Evolutionary conservation across 306 rosid species (phyloP).

Genomic region (Macrotyloma uniflorum): DNA sequence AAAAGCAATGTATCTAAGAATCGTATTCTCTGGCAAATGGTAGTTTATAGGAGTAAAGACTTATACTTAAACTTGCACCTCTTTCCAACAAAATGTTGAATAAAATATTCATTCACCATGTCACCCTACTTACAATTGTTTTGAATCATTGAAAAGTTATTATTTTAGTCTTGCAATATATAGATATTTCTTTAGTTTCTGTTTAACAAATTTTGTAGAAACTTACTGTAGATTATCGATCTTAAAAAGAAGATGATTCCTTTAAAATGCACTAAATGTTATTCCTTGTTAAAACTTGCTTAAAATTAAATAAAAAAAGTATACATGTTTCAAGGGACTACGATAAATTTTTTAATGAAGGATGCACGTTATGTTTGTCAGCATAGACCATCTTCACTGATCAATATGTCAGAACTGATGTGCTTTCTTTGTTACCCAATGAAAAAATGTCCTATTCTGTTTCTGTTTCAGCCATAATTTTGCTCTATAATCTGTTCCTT

Average conservation of each 20-base stretch:
- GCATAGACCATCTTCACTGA: neutral
- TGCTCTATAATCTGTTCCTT: neutral
- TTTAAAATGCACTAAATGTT: too few species aligned
- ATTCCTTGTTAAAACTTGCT: too few species aligned
- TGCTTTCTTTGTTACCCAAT: neutral
- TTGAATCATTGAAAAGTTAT: neutral
- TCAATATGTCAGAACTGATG: neutral
- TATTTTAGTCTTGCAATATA: neutral
- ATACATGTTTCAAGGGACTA: neutral
- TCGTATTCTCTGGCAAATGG: conserved; percentile 24
- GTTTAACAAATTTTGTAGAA: neutral
- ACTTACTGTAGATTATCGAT: neutral
- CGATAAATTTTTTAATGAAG: neutral
- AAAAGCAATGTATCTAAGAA: conserved; percentile 48
- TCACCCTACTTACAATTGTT: neutral
- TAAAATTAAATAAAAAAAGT: neutral
- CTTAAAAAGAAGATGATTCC: too few species aligned
- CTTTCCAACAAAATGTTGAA: conserved; percentile 20
- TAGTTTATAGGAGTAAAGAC: conserved; percentile 21
- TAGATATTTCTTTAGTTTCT: neutral
- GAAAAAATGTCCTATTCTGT: neutral
- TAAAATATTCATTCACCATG: conserved; percentile 9
- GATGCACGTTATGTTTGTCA: conserved; percentile 38
- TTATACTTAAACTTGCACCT: conserved; percentile 26
- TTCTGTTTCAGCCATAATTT: neutral